Percentiles rank a stretch among this genome's conserved stretches.
Conservation (phyloP, 352 stramenopile genomes). For the Globisporangium abappressorium region DNA sequence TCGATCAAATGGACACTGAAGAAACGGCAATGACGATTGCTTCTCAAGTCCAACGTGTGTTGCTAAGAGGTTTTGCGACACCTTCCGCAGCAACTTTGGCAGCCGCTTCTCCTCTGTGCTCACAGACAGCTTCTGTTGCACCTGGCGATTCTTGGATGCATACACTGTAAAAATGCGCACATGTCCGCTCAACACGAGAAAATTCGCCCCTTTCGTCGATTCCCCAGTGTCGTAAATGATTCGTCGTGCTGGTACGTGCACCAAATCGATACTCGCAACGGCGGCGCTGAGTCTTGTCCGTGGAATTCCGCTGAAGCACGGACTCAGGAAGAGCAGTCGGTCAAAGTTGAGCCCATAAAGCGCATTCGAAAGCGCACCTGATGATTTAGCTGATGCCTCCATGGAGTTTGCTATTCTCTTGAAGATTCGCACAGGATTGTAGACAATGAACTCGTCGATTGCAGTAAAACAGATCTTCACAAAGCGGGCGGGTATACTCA, state of each 20-base stretch:
- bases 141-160: conserved; percentile 7
- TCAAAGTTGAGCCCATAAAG: conserved; percentile 18
- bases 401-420: conserved; percentile 27
- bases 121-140: background rate
- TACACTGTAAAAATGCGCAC: conserved; percentile 18
- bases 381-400: background rate
- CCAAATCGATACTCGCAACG: conserved; percentile 16
- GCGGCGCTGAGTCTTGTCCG: conserved; percentile 16
- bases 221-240: conserved; percentile 31
- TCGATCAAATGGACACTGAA: conserved; percentile 21
- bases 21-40: background rate
- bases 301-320: conserved; percentile 25
- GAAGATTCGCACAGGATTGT: conserved; percentile 36
- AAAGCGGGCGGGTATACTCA: conserved; percentile 29
- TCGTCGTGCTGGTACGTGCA: conserved; percentile 18
- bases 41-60: conserved; percentile 11
- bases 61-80: background rate
- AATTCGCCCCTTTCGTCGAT: conserved; percentile 15
- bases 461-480: conserved; percentile 25
- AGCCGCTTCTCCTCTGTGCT: conserved; percentile 10
- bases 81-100: conserved; percentile 12
- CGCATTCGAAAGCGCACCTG: background rate
- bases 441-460: conserved; percentile 37
- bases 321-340: conserved; percentile 20
- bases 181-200: conserved; percentile 22